Percentiles rank a stretch among this genome's conserved stretches.
These are phyloP conservation scores for Polymyxa betae DNA, from an alignment of 208 protist genomes.

Conservation along the genomic window DNA sequence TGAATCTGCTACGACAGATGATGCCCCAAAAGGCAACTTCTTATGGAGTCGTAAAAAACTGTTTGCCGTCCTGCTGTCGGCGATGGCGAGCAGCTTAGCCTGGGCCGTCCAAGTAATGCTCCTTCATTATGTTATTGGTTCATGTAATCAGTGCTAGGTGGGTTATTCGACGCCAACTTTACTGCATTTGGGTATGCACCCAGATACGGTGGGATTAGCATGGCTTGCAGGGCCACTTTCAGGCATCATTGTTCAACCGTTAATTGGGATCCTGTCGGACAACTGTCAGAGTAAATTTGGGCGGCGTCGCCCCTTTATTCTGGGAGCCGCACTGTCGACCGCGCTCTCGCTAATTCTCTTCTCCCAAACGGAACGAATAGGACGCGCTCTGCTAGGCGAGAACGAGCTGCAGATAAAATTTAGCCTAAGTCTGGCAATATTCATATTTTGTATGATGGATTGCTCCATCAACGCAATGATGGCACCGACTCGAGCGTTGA, in stretches of 20 bases:
- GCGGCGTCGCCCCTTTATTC: conserved; percentile 43
- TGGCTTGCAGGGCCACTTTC: conserved; percentile 47
- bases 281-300: conserved; percentile 39
- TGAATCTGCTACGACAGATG: no score
- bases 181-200: not conserved
- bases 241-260: conserved; percentile 56
- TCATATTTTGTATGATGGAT: not conserved
- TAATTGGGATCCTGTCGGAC: conserved; percentile 48
- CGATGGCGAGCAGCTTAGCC: conserved; percentile 43
- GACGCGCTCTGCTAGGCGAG: not conserved
- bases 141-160: not conserved
- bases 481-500: conserved; percentile 32
- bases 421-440: not conserved
- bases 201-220: not conserved
- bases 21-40: no score
- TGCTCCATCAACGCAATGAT: conserved; percentile 49
- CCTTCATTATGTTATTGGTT: not conserved
- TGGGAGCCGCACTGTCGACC: not conserved
- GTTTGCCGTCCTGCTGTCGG: not conserved
- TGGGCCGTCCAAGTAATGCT: conserved; percentile 26
- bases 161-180: conserved; percentile 22
- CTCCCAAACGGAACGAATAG: conserved; percentile 18
- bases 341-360: not conserved
- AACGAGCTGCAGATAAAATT: not conserved
- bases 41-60: not conserved